phyloP scores from a whole-genome alignment of 2,329 filamentous ascomycete genomes.

The Zasmidium cellare region DNA sequence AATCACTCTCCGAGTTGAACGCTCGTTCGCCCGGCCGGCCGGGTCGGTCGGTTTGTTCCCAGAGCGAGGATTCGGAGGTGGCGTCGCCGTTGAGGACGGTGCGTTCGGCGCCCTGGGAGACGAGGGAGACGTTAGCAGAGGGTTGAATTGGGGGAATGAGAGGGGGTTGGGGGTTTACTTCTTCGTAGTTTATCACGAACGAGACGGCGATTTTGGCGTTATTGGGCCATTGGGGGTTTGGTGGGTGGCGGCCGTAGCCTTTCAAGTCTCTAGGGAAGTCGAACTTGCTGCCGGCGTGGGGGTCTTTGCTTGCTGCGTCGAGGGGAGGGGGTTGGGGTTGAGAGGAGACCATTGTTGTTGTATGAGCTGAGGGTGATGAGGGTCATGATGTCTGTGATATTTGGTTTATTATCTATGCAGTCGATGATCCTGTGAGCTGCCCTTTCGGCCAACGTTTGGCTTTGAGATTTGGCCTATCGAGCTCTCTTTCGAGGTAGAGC shows the following conservation, averaged over 20 bases:
- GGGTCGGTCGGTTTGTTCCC: conserved; percentile 35
- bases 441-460: background rate
- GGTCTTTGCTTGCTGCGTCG: conserved; percentile 16
- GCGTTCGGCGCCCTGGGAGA: conserved; percentile 35
- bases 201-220: conserved; percentile 46
- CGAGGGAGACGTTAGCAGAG: too few species aligned
- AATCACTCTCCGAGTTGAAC: conserved; percentile 49
- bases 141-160: too few species aligned
- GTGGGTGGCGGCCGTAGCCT: conserved; percentile 19
- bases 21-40: conserved; percentile 37
- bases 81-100: conserved; percentile 41
- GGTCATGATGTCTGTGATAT: background rate
- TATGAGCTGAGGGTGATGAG: background rate
- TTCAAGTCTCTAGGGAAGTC: conserved; percentile 29
- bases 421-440: background rate
- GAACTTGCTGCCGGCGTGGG: conserved; percentile 15
- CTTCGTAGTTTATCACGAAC: conserved; percentile 48
- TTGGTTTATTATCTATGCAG: background rate
- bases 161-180: conserved; percentile 18
- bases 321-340: conserved; percentile 1
- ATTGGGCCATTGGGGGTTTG: conserved; percentile 40
- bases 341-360: background rate
- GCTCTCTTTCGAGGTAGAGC: too few species aligned
- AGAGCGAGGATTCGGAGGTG: conserved; percentile 37
- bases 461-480: background rate